Percentiles rank a stretch among this genome's conserved stretches.
These are phyloP conservation scores for Aspergillus fructus DNA, from an alignment of 2,329 filamentous ascomycete species.

Conservation along the genomic window DNA sequence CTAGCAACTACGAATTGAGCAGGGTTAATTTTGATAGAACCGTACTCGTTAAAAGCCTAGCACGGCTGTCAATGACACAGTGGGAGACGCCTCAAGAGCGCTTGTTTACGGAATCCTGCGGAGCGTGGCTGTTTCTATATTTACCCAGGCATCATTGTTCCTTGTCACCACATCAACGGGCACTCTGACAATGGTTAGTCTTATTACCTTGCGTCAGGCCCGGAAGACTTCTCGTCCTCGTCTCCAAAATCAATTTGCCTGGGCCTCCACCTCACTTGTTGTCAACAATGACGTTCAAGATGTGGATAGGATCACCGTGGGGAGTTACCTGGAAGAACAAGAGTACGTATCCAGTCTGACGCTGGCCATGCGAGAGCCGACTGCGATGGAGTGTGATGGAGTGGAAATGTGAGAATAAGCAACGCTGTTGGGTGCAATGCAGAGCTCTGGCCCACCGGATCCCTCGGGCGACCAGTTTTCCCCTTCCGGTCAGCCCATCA, in stretches of 20 bases:
- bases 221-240: background rate
- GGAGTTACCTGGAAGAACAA: constrained; percentile 1
- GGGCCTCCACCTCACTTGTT: background rate
- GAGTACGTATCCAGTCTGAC: constrained; percentile 2
- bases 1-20: background rate
- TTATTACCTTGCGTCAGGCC: background rate
- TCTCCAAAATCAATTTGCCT: background rate
- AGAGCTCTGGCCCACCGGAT: background rate
- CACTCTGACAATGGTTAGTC: background rate
- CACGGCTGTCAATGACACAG: background rate
- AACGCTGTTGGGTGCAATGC: constrained; percentile 1
- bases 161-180: background rate
- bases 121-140: background rate
- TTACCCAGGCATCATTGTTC: background rate
- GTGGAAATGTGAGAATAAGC: background rate
- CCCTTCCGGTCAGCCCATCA: constrained; percentile 5
- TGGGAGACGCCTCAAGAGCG: background rate
- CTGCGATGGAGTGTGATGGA: background rate
- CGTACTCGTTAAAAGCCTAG: background rate
- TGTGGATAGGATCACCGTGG: background rate
- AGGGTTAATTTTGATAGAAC: too few species aligned
- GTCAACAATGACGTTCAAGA: background rate
- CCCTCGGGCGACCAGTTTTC: background rate
- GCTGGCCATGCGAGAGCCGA: background rate
- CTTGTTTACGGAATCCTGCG: background rate